Evolutionary conservation across 2,329 filamentous ascomycete species (phyloP), one percentile per base, ranked within the genome.

Genomic region (Lecanoromycetidae sp.): DNA sequence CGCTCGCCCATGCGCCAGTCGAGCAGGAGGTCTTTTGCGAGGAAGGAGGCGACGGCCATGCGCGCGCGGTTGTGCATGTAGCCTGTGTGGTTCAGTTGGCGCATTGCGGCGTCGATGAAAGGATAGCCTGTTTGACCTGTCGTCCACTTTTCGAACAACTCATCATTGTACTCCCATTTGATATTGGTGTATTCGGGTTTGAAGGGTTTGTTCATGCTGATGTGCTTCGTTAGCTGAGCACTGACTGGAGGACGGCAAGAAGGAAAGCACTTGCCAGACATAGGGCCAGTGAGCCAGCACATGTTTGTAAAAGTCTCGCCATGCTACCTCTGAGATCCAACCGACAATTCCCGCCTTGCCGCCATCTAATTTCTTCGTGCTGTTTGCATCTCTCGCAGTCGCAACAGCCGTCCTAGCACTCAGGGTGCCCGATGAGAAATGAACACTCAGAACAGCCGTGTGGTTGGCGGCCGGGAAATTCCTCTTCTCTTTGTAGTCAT

Each of bases 271-370:
- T 20, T 41, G 30, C 38, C 67, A 69, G 35, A 69, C 64, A 44
- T 87, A 88, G 0, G 88, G 88, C 85, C 86, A 94, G 51, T 88
- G 69, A 0, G 80, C 84, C 4, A 94, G 66, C 3, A 94, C 84
- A 60, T 91, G 84, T 57, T 81, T 86, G 66, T 93, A 93, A 58
- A 93, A 93, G 57, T 93, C 86, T 12, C 86, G 71, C 86, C 86
- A 91, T 0, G 84, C 86, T 3, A 93, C 72, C 62, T 93, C 86
- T 44, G 80, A 80, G 53, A 91, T 86, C 85, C 85, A 93, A 0
- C 71, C 70, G 42, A 74, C 69, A 48, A 84, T 80, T 0, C 84
- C 84, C 13, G 75, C 64, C 17, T 74, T 72, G 0, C 82, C 82
- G 1, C 69, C 75, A 50, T 87, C 76, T 1, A 94, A 71, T 48